A percentile compares a stretch with the other conserved stretches of the same genome.
Evolutionary conservation across 805 yeast species (phyloP).

Genomic region (Yamadazyma scolyti): DNA sequence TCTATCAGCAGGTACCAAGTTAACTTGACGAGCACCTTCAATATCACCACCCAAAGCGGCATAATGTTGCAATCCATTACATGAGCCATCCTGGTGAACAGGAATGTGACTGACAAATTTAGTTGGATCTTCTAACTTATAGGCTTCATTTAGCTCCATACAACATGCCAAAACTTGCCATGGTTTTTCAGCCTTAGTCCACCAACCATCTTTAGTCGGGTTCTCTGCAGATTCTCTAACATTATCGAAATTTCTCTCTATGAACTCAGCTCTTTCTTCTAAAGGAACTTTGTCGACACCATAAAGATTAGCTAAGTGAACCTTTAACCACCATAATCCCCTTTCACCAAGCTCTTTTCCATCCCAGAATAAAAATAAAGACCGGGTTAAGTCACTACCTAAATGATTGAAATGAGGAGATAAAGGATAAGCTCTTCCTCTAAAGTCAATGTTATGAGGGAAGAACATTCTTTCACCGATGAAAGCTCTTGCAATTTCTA

Average conservation of each 20-base stretch:
- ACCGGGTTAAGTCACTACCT: conserved; percentile 75
- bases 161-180: conserved; percentile 79
- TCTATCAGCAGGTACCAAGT: conserved; percentile 62
- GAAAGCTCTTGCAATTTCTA: conserved; percentile 91
- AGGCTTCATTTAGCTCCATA: conserved; percentile 61
- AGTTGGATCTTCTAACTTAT: conserved; percentile 59
- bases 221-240: conserved; percentile 56
- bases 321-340: conserved; percentile 72
- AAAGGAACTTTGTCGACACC: conserved; percentile 75
- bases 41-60: conserved; percentile 85
- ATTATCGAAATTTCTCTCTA: conserved; percentile 53
- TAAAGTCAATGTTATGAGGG: conserved; percentile 78
- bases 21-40: conserved; percentile 80
- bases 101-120: conserved; percentile 68
- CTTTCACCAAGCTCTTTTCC: conserved; percentile 62
- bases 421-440: conserved; percentile 82
- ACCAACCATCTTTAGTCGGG: conserved; percentile 62
- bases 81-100: conserved; percentile 83
- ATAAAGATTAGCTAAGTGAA: conserved; percentile 68
- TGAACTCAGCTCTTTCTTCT: conserved; percentile 57
- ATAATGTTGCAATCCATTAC: conserved; percentile 83
- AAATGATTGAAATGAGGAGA: conserved; percentile 79
- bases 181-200: conserved; percentile 75
- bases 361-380: conserved; percentile 70
- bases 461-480: conserved; percentile 73